phyloP scores from a whole-genome alignment of 495 filamentous ascomycete genomes.

The Eremomyces bilateralis region DNA sequence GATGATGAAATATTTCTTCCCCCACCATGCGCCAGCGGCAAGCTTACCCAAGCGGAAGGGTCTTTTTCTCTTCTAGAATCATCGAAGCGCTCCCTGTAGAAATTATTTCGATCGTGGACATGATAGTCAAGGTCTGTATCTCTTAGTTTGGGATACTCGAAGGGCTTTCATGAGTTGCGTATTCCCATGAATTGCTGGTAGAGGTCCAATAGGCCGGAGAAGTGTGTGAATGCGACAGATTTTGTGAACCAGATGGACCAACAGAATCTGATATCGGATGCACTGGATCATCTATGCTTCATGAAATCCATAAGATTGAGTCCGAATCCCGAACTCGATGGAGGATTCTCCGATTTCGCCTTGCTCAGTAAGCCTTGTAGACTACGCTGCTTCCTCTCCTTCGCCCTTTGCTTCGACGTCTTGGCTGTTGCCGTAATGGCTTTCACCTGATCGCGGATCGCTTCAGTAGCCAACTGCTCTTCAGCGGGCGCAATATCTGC shows the following conservation, averaged over 20 bases:
- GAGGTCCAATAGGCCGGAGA: background rate
- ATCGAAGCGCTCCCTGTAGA: background rate
- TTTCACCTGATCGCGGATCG: conserved; percentile 28
- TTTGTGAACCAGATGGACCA: too few relatives aligned
- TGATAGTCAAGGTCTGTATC: background rate
- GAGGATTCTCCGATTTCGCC: conserved; percentile 26
- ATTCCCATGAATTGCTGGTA: background rate
- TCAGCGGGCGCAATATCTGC: too few relatives aligned
- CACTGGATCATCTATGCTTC: conserved; percentile 16
- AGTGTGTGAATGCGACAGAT: background rate
- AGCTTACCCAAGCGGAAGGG: background rate
- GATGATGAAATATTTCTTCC: background rate
- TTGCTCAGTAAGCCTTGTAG: conserved; percentile 29
- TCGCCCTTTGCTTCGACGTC: conserved; percentile 36
- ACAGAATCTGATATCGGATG: too few relatives aligned
- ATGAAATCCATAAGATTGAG: conserved; percentile 39
- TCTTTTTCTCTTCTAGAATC: background rate
- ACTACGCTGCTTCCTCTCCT: conserved; percentile 33
- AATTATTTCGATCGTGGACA: background rate
- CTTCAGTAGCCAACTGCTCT: background rate
- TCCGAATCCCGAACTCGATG: conserved; percentile 15
- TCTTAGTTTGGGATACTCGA: background rate
- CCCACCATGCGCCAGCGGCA: background rate
- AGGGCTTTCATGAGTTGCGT: background rate
- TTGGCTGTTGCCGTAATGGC: too few relatives aligned